A percentile compares a stretch with the other conserved stretches of the same genome.
Evolutionary conservation across 1,139 yeast genomes (phyloP).

Genomic region (Suhomyces anneliseae): DNA sequence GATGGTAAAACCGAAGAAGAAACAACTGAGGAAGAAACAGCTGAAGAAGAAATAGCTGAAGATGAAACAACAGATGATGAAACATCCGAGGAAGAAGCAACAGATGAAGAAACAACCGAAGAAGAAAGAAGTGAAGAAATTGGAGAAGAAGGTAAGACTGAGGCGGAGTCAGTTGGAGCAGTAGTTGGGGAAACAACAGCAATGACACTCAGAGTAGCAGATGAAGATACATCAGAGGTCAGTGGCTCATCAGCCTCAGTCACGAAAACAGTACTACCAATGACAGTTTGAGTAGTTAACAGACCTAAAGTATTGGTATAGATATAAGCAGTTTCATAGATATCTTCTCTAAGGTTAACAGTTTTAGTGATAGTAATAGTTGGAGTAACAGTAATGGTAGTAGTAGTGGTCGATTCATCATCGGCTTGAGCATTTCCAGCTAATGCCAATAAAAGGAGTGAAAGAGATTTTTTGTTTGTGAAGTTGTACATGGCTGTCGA

Average conservation of each 20-base stretch:
- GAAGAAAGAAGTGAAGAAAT: constrained; percentile 7
- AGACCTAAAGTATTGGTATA: constrained; percentile 31
- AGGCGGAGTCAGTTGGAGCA: background rate
- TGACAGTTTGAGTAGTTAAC: constrained; percentile 34
- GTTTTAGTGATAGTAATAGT: constrained; percentile 33
- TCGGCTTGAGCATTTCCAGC: constrained; percentile 10
- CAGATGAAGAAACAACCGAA: constrained; percentile 8
- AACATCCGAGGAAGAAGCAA: constrained; percentile 6
- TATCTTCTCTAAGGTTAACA: constrained; percentile 26
- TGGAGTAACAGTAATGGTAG: constrained; percentile 32
- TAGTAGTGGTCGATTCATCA: constrained; percentile 17
- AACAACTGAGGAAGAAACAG: constrained; percentile 7
- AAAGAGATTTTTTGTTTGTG: constrained; percentile 5
- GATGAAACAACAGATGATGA: background rate
- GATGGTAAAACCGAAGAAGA: constrained; percentile 3
- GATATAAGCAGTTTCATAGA: constrained; percentile 37
- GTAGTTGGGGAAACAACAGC: background rate
- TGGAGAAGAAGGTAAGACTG: background rate
- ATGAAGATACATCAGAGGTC: background rate
- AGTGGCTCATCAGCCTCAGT: constrained; percentile 1
- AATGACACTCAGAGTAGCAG: background rate
- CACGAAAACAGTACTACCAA: constrained; percentile 24
- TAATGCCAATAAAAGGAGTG: constrained; percentile 12
- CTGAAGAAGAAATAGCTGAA: background rate
- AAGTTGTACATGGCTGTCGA: constrained; percentile 3